phyloP scores from a whole-genome alignment of 805 yeast genomes.

The Pichia phayaonensis region DNA sequence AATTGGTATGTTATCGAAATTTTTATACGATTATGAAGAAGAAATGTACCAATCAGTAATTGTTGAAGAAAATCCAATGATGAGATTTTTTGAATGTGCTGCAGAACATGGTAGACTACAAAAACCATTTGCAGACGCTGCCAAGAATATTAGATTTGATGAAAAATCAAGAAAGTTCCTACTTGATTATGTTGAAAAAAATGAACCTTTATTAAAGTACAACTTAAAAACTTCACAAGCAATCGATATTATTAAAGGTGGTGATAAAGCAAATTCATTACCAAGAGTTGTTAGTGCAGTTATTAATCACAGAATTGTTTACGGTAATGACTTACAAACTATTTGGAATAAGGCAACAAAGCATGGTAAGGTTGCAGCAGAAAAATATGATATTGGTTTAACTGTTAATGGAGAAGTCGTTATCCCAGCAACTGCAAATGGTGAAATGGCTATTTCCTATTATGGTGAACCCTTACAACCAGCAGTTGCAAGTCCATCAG shows the following conservation, averaged over 20 bases:
- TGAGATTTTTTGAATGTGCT: constrained; percentile 50
- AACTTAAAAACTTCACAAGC: constrained; percentile 60
- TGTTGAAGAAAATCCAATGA: constrained; percentile 50
- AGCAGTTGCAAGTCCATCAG: constrained; percentile 38
- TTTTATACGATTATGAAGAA: constrained; percentile 48
- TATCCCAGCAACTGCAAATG: constrained; percentile 16
- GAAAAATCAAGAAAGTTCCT: constrained; percentile 30
- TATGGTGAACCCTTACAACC: constrained; percentile 26
- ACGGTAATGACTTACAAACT: constrained; percentile 39
- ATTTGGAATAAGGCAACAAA: constrained; percentile 27
- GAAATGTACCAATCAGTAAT: constrained; percentile 45
- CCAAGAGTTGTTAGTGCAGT: constrained; percentile 54
- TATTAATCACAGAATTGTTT: constrained; percentile 51
- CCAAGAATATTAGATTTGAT: constrained; percentile 18
- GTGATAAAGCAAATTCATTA: constrained; percentile 67
- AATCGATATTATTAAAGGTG: constrained; percentile 59
- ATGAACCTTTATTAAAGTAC: constrained; percentile 25
- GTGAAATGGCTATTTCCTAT: constrained; percentile 20
- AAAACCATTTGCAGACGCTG: constrained; percentile 6
- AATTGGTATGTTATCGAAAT: constrained; percentile 63
- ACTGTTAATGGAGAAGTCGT: constrained; percentile 26
- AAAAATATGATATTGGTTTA: constrained; percentile 31
- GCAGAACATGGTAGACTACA: constrained; percentile 40
- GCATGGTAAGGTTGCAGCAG: constrained; percentile 29
- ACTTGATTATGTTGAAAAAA: constrained; percentile 19